Evolutionary conservation across 2,329 filamentous ascomycete genomes (phyloP), one percentile per base, ranked within the genome.

Genomic region (Scedosporium aurantiacum): DNA sequence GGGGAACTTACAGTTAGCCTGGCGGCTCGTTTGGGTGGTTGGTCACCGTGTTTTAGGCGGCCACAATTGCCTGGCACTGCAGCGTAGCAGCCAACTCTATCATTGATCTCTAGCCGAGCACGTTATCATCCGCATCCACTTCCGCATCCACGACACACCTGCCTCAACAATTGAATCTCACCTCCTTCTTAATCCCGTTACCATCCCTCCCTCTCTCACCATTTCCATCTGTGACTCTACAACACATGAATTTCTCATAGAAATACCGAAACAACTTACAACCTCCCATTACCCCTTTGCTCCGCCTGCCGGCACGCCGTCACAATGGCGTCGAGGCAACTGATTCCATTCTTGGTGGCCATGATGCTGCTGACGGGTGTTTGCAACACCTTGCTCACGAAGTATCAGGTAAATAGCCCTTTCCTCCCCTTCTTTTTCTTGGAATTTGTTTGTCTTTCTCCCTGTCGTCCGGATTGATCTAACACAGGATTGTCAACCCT

Each of bases 361-460:
- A 95, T 97, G 90, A 97, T 97, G 93, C 81, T 97, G 71, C 77
- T 96, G 71, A 97, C 93, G 25, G 93, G 93, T 65, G 91, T 96
- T 64, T 96, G 91, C 81, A 99, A 99, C 74, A 99, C 94, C 1
- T 84, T 99, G 64, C 81, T 99, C 69, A 97, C 93, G 67, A 99
- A 99, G 72, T 97, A 92, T 70, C 93, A 97, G 79, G 91, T 92
- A 74, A 64, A 78, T 71, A 58, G 3, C 8, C 21, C 40, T 23
- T 21, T 21, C 41, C 52, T n/a, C n/a, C n/a, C n/a, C n/a, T n/a
- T n/a, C n/a, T n/a, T n/a, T n/a, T n/a, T n/a, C n/a, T 16, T 18
- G 41, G 16, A 41, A 4, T 28, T 25, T 10, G 4, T 43, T 32
- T 40, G 2, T 23, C 4, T 40, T 4, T 55, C 14, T 54, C 57